phyloP scores from a whole-genome alignment of 495 filamentous ascomycete species.

The Symbiotaphrina buchneri region DNA sequence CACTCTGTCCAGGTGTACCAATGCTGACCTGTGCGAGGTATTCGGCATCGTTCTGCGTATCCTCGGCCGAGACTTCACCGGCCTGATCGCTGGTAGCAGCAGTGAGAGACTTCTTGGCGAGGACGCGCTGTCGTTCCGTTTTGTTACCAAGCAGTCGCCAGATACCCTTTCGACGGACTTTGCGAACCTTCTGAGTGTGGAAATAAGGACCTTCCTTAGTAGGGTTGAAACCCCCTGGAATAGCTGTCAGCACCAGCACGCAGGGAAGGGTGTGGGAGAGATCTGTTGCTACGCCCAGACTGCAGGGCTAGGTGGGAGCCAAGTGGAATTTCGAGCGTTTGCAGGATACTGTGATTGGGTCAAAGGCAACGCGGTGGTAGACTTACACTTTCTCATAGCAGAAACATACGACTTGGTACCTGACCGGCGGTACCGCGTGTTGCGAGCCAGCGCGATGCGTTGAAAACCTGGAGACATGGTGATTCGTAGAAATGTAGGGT shows the following conservation, averaged over 20 bases:
- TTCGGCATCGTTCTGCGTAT: slow-evolving; percentile 49
- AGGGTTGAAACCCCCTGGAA: slow-evolving; percentile 31
- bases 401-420: slow-evolving; percentile 56
- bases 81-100: slow-evolving; percentile 14
- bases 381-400: slow-evolving; percentile 37
- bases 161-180: too few species aligned
- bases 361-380: slow-evolving; percentile 1
- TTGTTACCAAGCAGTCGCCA: too few species aligned
- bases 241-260: too few species aligned
- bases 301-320: too few species aligned
- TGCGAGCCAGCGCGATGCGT: slow-evolving; percentile 14
- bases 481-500: too few species aligned
- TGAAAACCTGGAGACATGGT: too few species aligned
- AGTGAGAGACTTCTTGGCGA: slow-evolving; percentile 28
- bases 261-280: too few species aligned
- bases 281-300: too few species aligned
- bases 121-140: slow-evolving; percentile 18
- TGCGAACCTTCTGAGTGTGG: slow-evolving; percentile 19
- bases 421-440: slow-evolving; percentile 37
- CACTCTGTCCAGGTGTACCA: slow-evolving; percentile 42
- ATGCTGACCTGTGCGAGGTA: slow-evolving; percentile 46
- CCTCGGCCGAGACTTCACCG: slow-evolving; percentile 42
- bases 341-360: background rate
- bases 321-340: too few species aligned
- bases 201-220: slow-evolving; percentile 48